phyloP scores from a whole-genome alignment of 495 filamentous ascomycete genomes.

The Ascobolus immersus region DNA sequence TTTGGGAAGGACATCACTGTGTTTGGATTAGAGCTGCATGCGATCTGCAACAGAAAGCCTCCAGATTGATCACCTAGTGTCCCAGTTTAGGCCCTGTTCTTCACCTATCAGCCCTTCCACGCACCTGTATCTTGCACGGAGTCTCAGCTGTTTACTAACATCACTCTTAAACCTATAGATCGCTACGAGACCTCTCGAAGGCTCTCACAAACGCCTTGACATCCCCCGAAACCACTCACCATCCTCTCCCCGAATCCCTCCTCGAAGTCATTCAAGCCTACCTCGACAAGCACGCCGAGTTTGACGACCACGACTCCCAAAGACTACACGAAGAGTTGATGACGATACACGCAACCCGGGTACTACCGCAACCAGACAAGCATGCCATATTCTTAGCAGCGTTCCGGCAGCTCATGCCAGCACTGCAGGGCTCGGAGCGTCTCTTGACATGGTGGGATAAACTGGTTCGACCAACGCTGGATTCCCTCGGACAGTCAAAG shows the following conservation, averaged over 20 bases:
- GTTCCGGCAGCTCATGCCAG: slow-evolving; percentile 32
- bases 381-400: slow-evolving; percentile 35
- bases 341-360: slow-evolving; percentile 29
- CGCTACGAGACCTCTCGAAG: slow-evolving; percentile 35
- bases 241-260: slow-evolving; percentile 38
- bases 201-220: slow-evolving; percentile 29
- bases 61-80: no score
- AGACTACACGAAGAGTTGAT: slow-evolving; percentile 42
- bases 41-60: no score
- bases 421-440: slow-evolving; percentile 26
- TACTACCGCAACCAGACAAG: slow-evolving; percentile 26
- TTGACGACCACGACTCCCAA: slow-evolving; percentile 33
- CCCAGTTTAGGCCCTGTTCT: no score
- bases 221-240: slow-evolving; percentile 18
- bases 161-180: slow-evolving; percentile 21
- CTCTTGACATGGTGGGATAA: slow-evolving; percentile 41
- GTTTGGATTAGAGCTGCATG: no score
- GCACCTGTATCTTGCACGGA: no score
- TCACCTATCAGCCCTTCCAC: no score
- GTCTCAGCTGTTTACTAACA: no score
- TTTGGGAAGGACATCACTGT: no score
- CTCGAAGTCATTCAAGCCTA: slow-evolving; percentile 31
- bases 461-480: slow-evolving; percentile 32
- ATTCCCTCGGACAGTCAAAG: slow-evolving; percentile 30
- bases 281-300: slow-evolving; percentile 30